phyloP scores from a whole-genome alignment of 768 basidiomycete species.

The Leccinum pellstonianum region DNA sequence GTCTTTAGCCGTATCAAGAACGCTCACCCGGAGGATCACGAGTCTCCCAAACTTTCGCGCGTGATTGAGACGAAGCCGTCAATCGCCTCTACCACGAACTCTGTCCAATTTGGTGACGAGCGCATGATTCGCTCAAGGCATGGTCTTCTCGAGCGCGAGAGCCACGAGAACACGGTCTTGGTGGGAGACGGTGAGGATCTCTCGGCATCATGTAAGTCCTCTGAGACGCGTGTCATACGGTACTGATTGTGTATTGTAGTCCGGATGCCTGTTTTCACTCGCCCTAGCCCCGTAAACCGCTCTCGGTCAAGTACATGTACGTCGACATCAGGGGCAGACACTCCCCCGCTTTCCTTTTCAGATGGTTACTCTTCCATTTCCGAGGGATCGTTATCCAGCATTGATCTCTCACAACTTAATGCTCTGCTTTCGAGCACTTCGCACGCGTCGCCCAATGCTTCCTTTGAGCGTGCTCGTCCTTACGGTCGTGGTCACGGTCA shows the following conservation, averaged over 20 bases:
- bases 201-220: too few relatives aligned
- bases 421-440: constrained; percentile 53
- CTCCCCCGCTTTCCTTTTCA: constrained; percentile 66
- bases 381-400: constrained; percentile 74
- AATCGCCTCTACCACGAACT: constrained; percentile 57
- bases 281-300: constrained; percentile 47
- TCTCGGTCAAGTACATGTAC: constrained; percentile 73
- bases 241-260: constrained; percentile 28
- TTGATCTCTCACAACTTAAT: constrained; percentile 66
- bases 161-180: too few relatives aligned
- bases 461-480: constrained; percentile 38
- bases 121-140: constrained; percentile 64
- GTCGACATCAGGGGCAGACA: constrained; percentile 63
- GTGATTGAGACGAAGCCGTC: constrained; percentile 62
- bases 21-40: too few relatives aligned
- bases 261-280: constrained; percentile 58
- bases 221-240: too few relatives aligned
- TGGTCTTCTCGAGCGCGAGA: constrained; percentile 50
- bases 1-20: too few relatives aligned
- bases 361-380: constrained; percentile 66
- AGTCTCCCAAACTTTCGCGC: constrained; percentile 35
- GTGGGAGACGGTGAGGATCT: too few relatives aligned
- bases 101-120: constrained; percentile 63
- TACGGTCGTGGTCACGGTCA: constrained; percentile 65
- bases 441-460: constrained; percentile 45